Evolutionary conservation across 2,329 filamentous ascomycete species (phyloP).

Genomic region (Macrophomina tecta): DNA sequence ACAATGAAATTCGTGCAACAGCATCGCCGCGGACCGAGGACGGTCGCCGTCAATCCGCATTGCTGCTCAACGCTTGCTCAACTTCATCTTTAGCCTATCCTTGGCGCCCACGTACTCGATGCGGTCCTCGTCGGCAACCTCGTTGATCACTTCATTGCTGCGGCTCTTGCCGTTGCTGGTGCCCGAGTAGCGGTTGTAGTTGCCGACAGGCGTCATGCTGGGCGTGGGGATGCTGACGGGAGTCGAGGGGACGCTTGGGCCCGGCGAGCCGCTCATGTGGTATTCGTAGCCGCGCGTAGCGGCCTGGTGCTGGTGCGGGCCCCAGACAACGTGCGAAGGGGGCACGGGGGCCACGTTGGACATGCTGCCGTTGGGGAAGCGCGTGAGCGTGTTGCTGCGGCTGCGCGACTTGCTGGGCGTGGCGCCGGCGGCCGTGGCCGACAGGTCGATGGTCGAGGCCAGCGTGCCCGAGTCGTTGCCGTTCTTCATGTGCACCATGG

Average conservation of each 20-base stretch:
- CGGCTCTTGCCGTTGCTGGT: neutral
- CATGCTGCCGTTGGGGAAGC: slow-evolving; percentile 26
- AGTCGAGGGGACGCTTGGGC: slow-evolving; percentile 1
- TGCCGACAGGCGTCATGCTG: slow-evolving; percentile 11
- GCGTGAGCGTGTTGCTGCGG: slow-evolving; percentile 29
- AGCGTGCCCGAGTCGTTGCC: slow-evolving; percentile 11
- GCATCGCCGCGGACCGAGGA: too few relatives aligned
- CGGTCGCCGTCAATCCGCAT: too few relatives aligned
- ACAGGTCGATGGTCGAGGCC: slow-evolving; percentile 13
- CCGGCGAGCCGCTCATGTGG: slow-evolving; percentile 1
- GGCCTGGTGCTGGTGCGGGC: slow-evolving; percentile 33
- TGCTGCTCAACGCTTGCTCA: slow-evolving; percentile 11
- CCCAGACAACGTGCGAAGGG: slow-evolving; percentile 31
- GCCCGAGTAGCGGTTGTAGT: neutral
- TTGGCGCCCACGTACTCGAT: neutral
- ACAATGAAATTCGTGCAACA: neutral
- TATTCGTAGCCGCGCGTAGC: slow-evolving; percentile 28
- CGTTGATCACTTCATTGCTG: slow-evolving; percentile 13
- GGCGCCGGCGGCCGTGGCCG: neutral
- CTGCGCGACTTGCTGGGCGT: slow-evolving; percentile 19
- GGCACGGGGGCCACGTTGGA: slow-evolving; percentile 26
- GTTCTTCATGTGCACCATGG: slow-evolving; percentile 9
- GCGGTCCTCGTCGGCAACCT: slow-evolving; percentile 18
- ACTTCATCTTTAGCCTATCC: neutral
- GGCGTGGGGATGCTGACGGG: slow-evolving; percentile 14